Conservation (phyloP, 176 grass and related monocot genomes). For the Dactylis glomerata region DNA sequence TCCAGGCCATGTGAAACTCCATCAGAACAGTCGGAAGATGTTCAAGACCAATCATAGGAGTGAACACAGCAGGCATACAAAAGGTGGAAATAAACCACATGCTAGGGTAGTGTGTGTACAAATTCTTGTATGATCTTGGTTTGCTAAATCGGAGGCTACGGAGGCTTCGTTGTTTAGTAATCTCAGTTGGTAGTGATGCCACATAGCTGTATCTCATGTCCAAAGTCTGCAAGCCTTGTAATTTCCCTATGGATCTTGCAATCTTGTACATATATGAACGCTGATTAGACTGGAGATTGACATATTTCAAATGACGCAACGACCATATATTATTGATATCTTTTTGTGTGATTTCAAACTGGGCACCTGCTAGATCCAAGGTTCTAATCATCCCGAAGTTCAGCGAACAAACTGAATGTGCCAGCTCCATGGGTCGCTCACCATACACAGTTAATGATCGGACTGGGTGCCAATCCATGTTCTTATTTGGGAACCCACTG, state of each 20-base stretch:
- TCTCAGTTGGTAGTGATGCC: neutral
- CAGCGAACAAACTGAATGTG: neutral
- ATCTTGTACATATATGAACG: neutral
- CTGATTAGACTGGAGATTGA: fast-evolving
- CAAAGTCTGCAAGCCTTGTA: neutral
- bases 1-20: neutral
- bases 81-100: neutral
- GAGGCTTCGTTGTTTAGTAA: neutral
- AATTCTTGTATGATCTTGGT: no score
- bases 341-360: neutral
- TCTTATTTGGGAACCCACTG: neutral
- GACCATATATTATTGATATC: neutral
- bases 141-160: neutral
- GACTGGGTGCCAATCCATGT: neutral
- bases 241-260: constrained; percentile 15
- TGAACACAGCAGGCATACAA: no score
- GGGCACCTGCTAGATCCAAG: neutral
- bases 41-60: neutral
- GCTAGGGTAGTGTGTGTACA: neutral
- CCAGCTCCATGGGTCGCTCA: neutral
- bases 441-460: constrained; percentile 10
- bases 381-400: neutral
- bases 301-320: constrained; percentile 4
- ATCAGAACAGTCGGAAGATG: neutral
- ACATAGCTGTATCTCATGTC: neutral